Conservation (phyloP, 352 stramenopile genomes). For the Phytophthora pseudosyringae region DNA sequence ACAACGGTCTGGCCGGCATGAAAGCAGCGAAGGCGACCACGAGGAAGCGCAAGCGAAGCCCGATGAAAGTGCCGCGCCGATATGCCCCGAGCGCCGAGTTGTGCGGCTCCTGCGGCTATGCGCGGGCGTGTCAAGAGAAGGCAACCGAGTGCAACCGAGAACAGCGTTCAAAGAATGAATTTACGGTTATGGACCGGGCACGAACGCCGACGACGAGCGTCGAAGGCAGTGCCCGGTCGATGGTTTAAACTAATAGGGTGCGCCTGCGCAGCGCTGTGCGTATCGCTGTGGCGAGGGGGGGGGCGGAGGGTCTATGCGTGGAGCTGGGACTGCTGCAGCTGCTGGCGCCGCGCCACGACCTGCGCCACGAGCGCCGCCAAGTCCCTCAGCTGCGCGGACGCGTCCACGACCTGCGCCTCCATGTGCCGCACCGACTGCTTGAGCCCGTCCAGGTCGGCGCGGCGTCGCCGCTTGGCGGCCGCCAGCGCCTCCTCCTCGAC, state of each 20-base stretch:
- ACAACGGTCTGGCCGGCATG: background rate
- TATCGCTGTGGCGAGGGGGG: background rate
- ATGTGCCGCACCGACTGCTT: constrained; percentile 49
- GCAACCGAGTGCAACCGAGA: background rate
- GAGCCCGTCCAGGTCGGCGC: constrained; percentile 34
- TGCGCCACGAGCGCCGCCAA: constrained; percentile 51
- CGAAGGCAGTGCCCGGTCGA: constrained; percentile 13
- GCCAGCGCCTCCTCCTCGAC: constrained; percentile 19
- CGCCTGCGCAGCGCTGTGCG: background rate
- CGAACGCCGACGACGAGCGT: constrained; percentile 13
- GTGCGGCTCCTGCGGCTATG: background rate
- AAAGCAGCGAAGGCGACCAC: background rate
- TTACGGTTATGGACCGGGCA: constrained; percentile 26
- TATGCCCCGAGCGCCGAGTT: too few relatives aligned
- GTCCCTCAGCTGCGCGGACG: constrained; percentile 51
- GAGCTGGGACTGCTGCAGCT: constrained; percentile 15
- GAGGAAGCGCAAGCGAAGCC: background rate
- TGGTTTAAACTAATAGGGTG: constrained; percentile 36
- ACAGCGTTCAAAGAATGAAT: constrained; percentile 25
- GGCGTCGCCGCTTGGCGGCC: constrained; percentile 42
- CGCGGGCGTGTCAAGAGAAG: background rate
- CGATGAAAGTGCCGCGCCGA: too few relatives aligned
- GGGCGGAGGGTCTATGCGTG: constrained; percentile 24
- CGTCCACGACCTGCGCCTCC: constrained; percentile 50
- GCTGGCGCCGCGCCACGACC: constrained; percentile 45